Evolutionary conservation across 2,329 filamentous ascomycete species (phyloP).

Genomic region (Biscogniauxia sp.): DNA sequence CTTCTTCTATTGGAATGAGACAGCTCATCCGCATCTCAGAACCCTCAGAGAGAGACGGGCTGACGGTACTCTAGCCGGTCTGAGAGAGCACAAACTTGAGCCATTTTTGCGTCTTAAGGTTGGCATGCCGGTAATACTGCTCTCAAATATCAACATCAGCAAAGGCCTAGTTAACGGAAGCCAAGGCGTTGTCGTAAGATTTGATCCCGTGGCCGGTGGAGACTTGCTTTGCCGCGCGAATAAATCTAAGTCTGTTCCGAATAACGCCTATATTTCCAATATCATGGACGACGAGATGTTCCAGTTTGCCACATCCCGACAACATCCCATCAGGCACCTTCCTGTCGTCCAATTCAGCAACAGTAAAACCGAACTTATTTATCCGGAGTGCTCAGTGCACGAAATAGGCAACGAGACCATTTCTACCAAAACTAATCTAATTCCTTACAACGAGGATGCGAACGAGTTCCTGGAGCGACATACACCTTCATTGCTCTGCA

Average conservation of each 20-base stretch:
- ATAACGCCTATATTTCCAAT: too few species aligned
- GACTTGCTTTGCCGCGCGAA: conserved; percentile 7
- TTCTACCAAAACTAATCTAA: too few species aligned
- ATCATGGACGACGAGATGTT: too few species aligned
- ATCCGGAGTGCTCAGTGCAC: conserved; percentile 48
- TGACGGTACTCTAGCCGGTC: conserved; percentile 29
- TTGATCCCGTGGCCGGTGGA: conserved; percentile 21
- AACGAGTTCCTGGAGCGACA: too few species aligned
- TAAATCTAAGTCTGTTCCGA: conserved; percentile 21
- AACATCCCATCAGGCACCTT: conserved; percentile 35
- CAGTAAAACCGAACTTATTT: conserved; percentile 43
- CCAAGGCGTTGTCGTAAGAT: conserved; percentile 45
- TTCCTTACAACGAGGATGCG: too few species aligned
- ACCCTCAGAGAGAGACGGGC: too few species aligned
- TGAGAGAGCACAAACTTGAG: conserved; percentile 38
- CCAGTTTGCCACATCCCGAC: too few species aligned
- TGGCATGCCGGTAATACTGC: conserved; percentile 52
- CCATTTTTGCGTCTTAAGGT: conserved; percentile 46
- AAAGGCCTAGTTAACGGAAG: conserved; percentile 46
- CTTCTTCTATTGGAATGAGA: too few species aligned
- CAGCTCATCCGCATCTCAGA: too few species aligned
- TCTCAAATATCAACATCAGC: conserved; percentile 45
- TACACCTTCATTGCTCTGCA: conserved; percentile 45
- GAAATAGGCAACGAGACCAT: conserved; percentile 40
- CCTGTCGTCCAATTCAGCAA: conserved; percentile 55